Evolutionary conservation across 2,329 filamentous ascomycete species (phyloP), one percentile per base, ranked within the genome.

Genomic region (Fusarium udum): DNA sequence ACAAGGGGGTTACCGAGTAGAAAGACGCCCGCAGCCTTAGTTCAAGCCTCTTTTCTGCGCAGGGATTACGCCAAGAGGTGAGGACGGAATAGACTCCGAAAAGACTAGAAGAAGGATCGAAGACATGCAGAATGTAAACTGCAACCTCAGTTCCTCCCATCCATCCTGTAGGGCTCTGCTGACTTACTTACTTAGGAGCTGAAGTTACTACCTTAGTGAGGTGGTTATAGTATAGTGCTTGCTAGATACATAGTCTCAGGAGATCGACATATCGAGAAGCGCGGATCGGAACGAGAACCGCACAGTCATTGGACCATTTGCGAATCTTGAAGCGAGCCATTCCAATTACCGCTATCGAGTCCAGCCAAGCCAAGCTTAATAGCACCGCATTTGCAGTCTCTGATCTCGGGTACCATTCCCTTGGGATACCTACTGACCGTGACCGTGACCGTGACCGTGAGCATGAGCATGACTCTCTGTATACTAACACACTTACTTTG

Each of bases 1-100:
- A 51, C 49, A 36, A 52, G 48, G 48, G n/a, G 48, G 31, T 45
- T 67, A 60, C 62, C 64, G 39, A 61, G 52, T 18, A 31, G 36
- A 37, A 22, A 62, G 60, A 55, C 48, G 48, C 55, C 58, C 45
- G 42, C 55, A 62, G 55, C 31, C 24, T 48, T 64, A 53, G 69
- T 26, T 40, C 40, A 72, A 64, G 70, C 70, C 70, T 66, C 59
- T 55, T 56, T 61, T 45, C 31, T 40, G 24, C 15, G 20, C 36
- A 31, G 24, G 24, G 40, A 45, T 58, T 28, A 34, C 45, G 55
- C 64, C 58, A 53, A 62, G 69, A 59, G 18, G 36, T 32, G 51
- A 60, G 56, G 56, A 65, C 69, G 70, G 70, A 72, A 72, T 64
- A 49, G 52, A 37, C 36, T 56, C 52, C 69, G 67, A 70, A 57